These are phyloP conservation scores for Kodamaea fukazawae DNA, from an alignment of 805 yeast species.

Conservation along the genomic window DNA sequence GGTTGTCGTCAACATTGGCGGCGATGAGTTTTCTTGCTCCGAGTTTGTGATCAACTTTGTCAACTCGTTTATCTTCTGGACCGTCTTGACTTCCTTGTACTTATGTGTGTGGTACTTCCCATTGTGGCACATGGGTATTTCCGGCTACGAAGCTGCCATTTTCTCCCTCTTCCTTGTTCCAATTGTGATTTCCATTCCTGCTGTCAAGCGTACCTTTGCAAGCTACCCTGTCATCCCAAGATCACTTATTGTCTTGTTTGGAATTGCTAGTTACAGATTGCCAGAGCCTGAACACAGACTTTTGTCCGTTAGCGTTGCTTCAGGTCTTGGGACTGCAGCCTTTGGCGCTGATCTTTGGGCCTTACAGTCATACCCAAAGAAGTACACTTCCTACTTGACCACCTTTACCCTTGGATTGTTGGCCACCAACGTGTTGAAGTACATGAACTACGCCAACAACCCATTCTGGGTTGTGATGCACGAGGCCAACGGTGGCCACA, in stretches of 20 bases:
- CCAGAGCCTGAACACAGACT: constrained; percentile 70
- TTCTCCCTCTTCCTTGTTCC: constrained; percentile 56
- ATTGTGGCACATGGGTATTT: constrained; percentile 95
- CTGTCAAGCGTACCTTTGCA: constrained; percentile 35
- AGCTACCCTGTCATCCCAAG: constrained; percentile 54
- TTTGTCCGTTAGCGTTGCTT: constrained; percentile 62
- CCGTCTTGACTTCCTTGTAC: constrained; percentile 74
- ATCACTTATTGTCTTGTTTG: constrained; percentile 53
- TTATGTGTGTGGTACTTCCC: constrained; percentile 97
- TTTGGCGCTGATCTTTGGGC: constrained; percentile 53
- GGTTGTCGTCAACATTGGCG: constrained; percentile 1
- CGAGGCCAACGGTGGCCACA: constrained; percentile 80
- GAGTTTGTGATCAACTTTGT: constrained; percentile 45
- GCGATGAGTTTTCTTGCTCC: constrained; percentile 29
- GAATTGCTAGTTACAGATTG: constrained; percentile 73
- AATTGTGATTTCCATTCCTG: constrained; percentile 45
- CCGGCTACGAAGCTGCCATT: constrained; percentile 84
- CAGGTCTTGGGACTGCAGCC: constrained; percentile 58
- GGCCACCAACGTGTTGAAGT: constrained; percentile 70
- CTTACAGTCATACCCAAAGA: constrained; percentile 25
- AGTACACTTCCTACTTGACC: constrained; percentile 45
- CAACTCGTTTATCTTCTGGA: constrained; percentile 83
- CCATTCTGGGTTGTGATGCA: constrained; percentile 97
- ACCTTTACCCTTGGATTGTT: constrained; percentile 72
- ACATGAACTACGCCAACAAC: constrained; percentile 76